Base-by-base conservation (phyloP, 495 filamentous ascomycete species). In the Xylaria bambusicola region DNA sequence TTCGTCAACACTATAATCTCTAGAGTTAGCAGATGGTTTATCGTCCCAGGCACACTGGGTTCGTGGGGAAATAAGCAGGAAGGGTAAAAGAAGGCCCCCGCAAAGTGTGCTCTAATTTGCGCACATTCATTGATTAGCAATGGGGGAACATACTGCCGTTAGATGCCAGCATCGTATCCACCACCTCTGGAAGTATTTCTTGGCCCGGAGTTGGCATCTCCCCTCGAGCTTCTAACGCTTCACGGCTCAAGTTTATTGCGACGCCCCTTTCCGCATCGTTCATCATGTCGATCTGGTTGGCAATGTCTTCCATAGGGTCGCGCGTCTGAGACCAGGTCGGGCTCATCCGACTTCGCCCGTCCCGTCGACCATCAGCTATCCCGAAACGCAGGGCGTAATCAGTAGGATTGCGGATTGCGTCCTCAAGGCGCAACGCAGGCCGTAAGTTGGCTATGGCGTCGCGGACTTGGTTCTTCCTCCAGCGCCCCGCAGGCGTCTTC, bases 311-410 rank as follows among this genome's bases (percentile, higher is more conserved):
- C 6, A 65, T 56, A 15, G 61, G 58, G 26, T 66, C 42, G 2
- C 71, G 68, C 21, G 65, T 71, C 1, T 35, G 9, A 8, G 73
- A 64, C 9, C 52, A 31, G 17, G 62, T 62, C 2, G 74, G 74
- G 8, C 73, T 75, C 31, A 71, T 57, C 42, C 68, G 66, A 12
- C 73, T 75, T 7, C 74, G 70, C 17, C 70, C 73, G 4, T 62
- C 54, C 4, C 36, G 24, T 18, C 62, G 63, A 18, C 67, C 66
- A 0, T 64, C 64, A 18, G 70, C 60, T 10, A 76, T 73, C 2
- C 74, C 74, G 23, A 62, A 75, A 0, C 73, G 68, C 20, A 31
- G 49, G 8, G 74, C 73, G 47, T 70, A 76, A 1, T 56, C 42
- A 1, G 74, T 75, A 12, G 74, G 73, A 2, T 61, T 54, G 5